Evolutionary conservation across 176 grass and related monocot genomes (phyloP).

Genomic region (Ananas comosus): DNA sequence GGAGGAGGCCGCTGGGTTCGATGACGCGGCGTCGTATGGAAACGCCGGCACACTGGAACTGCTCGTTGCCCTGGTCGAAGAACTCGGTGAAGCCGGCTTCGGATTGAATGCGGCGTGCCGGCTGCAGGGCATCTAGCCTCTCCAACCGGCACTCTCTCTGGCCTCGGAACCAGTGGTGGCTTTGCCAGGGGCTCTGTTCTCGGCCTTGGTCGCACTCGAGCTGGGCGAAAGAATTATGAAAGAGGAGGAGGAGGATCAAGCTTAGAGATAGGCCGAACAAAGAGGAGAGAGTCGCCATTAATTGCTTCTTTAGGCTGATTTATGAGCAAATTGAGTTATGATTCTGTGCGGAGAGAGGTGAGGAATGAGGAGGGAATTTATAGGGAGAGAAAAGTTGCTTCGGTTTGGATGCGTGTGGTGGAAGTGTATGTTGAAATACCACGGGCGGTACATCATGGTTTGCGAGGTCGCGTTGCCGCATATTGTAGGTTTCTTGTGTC

Average conservation of each 20-base stretch:
- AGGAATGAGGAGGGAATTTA: background rate
- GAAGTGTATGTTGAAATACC: too few relatives aligned
- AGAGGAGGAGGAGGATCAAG: background rate
- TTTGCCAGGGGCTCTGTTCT: background rate
- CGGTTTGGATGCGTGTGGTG: too few relatives aligned
- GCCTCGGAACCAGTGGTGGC: background rate
- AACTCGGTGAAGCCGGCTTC: constrained; percentile 37
- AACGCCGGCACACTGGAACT: constrained; percentile 25
- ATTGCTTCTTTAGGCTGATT: background rate
- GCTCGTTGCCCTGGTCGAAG: constrained; percentile 22
- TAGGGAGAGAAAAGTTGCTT: background rate
- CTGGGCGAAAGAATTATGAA: background rate
- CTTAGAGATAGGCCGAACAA: background rate
- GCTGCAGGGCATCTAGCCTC: background rate
- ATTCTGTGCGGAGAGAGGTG: background rate
- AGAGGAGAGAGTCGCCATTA: background rate
- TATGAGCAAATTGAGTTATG: background rate
- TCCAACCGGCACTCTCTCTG: background rate
- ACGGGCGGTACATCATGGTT: too few relatives aligned
- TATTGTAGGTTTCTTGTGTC: too few relatives aligned
- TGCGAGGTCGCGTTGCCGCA: too few relatives aligned
- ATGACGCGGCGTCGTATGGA: constrained; percentile 12
- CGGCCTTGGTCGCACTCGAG: too few relatives aligned
- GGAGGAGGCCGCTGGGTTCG: constrained; percentile 24
- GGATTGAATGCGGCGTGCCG: constrained; percentile 7